phyloP scores from a whole-genome alignment of 129 eudicot genomes.

The sunflower (Helianthus annuus) region HanXRQr2.0-SUNRISE NC_035444.2:13004965-13005464 shows the following conservation, averaged over 20 bases:
- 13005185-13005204: conserved; percentile 8
- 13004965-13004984: neutral
- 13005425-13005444: no score
- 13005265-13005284: no score
- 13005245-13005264: no score
- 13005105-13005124: conserved; percentile 21
- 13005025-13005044: conserved; percentile 61
- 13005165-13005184: neutral
- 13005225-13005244: conserved; percentile 2
- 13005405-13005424: no score
- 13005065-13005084: conserved; percentile 24
- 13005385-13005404: no score
- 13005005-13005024: conserved; percentile 43
- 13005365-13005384: no score
- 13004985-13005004: conserved; percentile 15
- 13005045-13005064: conserved; percentile 34
- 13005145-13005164: conserved; percentile 20
- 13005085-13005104: conserved; percentile 12
- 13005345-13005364: no score
- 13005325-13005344: no score
- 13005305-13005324: no score
- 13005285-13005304: no score
- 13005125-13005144: conserved; percentile 13
- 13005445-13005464: no score
- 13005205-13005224: neutral